Percentiles rank a stretch among this genome's conserved stretches.
These are phyloP conservation scores for Trichoderma gamsii DNA, from an alignment of 495 filamentous ascomycete genomes.

Conservation along the genomic window DNA sequence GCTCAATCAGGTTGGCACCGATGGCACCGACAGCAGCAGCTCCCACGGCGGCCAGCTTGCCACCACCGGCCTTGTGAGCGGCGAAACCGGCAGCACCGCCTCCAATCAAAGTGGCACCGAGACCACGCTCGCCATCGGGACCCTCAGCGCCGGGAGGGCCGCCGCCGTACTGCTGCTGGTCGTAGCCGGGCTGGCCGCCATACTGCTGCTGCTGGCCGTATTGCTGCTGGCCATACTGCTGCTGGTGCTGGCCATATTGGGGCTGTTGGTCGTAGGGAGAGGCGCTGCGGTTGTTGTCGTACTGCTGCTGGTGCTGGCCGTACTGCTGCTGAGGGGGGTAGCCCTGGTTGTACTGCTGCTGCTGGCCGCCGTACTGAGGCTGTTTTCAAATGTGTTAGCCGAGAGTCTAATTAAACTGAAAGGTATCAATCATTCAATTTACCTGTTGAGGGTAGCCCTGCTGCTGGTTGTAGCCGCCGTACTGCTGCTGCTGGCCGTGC, in stretches of 20 bases:
- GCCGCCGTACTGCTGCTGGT: not conserved
- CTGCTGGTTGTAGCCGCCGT: not conserved
- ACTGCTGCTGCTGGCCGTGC: slow-evolving; percentile 14
- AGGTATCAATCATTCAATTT: too few relatives aligned
- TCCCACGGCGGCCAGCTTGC: slow-evolving; percentile 42
- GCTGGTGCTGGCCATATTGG: slow-evolving; percentile 12
- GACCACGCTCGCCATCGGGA: slow-evolving; percentile 45
- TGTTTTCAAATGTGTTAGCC: not conserved
- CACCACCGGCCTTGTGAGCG: slow-evolving; percentile 37
- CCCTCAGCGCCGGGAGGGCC: slow-evolving; percentile 17
- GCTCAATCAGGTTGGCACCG: slow-evolving; percentile 49
- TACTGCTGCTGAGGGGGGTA: slow-evolving; percentile 9
- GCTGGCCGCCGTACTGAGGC: not conserved
- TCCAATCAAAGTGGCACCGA: slow-evolving; percentile 50
- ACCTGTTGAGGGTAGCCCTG: slow-evolving; percentile 15
- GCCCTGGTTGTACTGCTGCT: slow-evolving; percentile 9
- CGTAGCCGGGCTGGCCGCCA: slow-evolving; percentile 3
- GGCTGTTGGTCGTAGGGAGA: slow-evolving; percentile 10
- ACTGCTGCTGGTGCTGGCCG: not conserved
- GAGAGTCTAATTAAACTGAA: not conserved
- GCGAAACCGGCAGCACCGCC: slow-evolving; percentile 48
- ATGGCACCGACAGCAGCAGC: slow-evolving; percentile 50
- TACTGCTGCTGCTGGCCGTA: slow-evolving; percentile 11
- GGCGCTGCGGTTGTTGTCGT: slow-evolving; percentile 5
- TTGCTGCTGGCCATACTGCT: not conserved